Evolutionary conservation across 164 flowering plant genomes (phyloP), one percentile per base, ranked within the genome.

Genomic region (Vitis rupestris): DNA sequence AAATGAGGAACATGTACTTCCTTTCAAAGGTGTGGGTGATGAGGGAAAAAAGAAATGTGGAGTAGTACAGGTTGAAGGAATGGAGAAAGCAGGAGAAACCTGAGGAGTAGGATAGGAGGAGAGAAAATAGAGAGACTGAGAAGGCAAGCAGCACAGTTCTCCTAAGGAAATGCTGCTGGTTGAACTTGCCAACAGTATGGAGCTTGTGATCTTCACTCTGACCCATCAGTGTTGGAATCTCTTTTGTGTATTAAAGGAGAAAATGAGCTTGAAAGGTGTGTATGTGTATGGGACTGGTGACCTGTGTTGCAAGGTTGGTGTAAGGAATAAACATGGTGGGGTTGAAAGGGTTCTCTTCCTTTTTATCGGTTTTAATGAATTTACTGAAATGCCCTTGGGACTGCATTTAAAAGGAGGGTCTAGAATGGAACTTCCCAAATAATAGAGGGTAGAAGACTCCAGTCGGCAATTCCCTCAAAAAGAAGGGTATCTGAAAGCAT

Each of bases 1-100:
- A 88, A 16, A 88, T 50, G 17, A 86, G 82, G 76, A 88, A 86
- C 75, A 86, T 59, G 71, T 80, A 85, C 69, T 80, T 86, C 70
- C 86, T 83, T 31, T 82, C 85, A 13, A 82, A 50, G 17, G 71
- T 67, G 72, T 70, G 75, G 23, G 60, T 72, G n/a, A 82, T 60
- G 57, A 79, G 2, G 29, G 82, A 66, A 70, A 76, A 72, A 17
- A 74, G 54, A 52, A 67, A 61, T 4, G 73, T 50, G 55, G 78
- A 59, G 67, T 69, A 80, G 61, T 55, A 66, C 53, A 73, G 30
- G 50, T 63, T 63, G 63, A 66, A 69, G 50, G 79, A 65, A 50
- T 68, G 69, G 1, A 64, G 30, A 56, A 69, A 49, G 54, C 63
- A 31, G 63, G 69, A 55, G 63, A 69, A 50, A 13, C 68, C 44